phyloP scores from a whole-genome alignment of 129 eudicot genomes.

The Centrapalus pauciflorus region DNA sequence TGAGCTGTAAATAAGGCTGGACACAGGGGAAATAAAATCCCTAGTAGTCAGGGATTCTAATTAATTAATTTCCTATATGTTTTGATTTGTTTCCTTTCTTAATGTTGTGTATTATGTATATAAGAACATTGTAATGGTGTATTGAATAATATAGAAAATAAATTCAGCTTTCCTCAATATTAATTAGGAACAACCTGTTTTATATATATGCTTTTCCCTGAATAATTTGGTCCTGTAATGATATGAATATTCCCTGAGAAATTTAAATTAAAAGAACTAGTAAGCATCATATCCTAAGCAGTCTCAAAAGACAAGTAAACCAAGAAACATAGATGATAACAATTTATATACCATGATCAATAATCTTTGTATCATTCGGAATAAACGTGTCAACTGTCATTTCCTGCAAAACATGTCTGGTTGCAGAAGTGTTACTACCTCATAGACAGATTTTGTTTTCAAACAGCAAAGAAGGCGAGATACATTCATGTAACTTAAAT shows the following conservation, averaged over 20 bases:
- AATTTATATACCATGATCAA: conserved; percentile 50
- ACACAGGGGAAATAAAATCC: no score
- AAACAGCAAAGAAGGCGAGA: background rate
- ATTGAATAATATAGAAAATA: no score
- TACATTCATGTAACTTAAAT: no score
- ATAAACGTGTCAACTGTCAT: conserved; percentile 95
- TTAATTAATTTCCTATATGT: no score
- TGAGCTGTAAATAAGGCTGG: no score
- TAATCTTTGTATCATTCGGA: conserved; percentile 86
- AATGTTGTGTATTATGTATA: no score
- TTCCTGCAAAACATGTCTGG: conserved; percentile 98
- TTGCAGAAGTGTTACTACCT: conserved; percentile 16
- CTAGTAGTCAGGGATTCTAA: no score
- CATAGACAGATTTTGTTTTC: background rate
- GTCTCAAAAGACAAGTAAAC: background rate
- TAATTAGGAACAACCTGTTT: conserved; percentile 60
- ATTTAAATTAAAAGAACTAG: background rate
- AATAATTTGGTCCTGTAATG: conserved; percentile 94
- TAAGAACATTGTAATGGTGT: no score
- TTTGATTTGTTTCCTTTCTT: no score
- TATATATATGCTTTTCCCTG: conserved; percentile 93
- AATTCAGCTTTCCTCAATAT: no score
- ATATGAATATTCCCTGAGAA: conserved; percentile 74
- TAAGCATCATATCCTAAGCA: background rate
- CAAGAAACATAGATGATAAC: conserved; percentile 7